These are phyloP conservation scores for Emericellopsis atlantica DNA, from an alignment of 2,329 filamentous ascomycete genomes.

Conservation along the genomic window DNA sequence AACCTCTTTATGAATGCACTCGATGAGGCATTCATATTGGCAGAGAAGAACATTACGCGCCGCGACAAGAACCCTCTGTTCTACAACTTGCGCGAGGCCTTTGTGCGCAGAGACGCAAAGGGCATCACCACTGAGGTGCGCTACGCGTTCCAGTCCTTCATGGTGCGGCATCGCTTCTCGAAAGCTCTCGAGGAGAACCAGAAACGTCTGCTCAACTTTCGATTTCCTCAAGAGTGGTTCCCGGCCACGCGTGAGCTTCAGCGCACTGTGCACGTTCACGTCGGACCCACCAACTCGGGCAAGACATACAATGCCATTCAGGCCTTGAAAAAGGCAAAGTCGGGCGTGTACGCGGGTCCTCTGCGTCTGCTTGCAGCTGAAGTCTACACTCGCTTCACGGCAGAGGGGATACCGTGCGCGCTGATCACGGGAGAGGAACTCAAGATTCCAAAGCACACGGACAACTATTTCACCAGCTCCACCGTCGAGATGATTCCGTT, in stretches of 20 bases:
- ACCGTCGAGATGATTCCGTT: conserved; percentile 78
- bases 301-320: conserved; percentile 94
- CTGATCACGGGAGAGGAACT: conserved; percentile 88
- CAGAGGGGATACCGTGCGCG: conserved; percentile 64
- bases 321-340: conserved; percentile 61
- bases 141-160: conserved; percentile 55
- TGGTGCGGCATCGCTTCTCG: conserved; percentile 45
- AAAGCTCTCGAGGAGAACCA: conserved; percentile 45
- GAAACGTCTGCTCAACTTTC: conserved; percentile 60
- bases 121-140: conserved; percentile 47
- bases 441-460: conserved; percentile 47
- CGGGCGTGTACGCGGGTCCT: conserved; percentile 83
- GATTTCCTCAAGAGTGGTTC: conserved; percentile 89
- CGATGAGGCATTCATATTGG: conserved; percentile 29
- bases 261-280: conserved; percentile 79
- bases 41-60: conserved; percentile 21
- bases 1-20: conserved; percentile 31
- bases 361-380: conserved; percentile 84
- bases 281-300: conserved; percentile 94
- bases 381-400: conserved; percentile 76
- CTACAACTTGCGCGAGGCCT: conserved; percentile 46
- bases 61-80: conserved; percentile 39
- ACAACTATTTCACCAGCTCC: conserved; percentile 60
- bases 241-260: conserved; percentile 70
- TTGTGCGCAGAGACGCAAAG: conserved; percentile 34